Evolutionary conservation across 305 asterid genomes (phyloP).

Genomic region (Solanum hybrid): DNA sequence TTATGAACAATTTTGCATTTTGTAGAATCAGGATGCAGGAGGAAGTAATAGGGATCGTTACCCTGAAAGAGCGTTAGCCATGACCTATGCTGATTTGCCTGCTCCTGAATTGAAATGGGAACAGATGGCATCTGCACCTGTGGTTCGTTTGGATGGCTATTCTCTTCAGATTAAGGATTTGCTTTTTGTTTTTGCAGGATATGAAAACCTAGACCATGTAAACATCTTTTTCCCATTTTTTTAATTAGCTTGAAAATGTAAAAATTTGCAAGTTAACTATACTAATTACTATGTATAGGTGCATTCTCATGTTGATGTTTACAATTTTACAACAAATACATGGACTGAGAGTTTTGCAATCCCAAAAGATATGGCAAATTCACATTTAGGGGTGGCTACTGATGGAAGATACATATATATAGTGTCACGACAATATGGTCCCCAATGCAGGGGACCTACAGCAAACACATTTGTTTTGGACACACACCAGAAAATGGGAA

Average conservation of each 20-base stretch:
- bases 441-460: constrained; percentile 55
- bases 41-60: constrained; percentile 12
- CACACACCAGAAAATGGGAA: constrained; percentile 50
- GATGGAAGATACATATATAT: constrained; percentile 70
- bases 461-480: constrained; percentile 53
- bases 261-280: background rate
- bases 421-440: constrained; percentile 63
- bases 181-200: constrained; percentile 56
- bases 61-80: constrained; percentile 30
- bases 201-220: constrained; percentile 53
- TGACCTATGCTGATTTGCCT: constrained; percentile 67
- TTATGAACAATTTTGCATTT: background rate
- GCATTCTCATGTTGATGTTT: constrained; percentile 71
- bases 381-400: constrained; percentile 68
- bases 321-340: constrained; percentile 44
- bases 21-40: constrained; percentile 2
- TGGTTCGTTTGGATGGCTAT: constrained; percentile 71
- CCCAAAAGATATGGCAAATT: constrained; percentile 70
- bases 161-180: constrained; percentile 57
- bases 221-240: background rate
- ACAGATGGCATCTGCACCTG: constrained; percentile 72
- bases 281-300: constrained; percentile 25
- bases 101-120: constrained; percentile 75
- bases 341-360: constrained; percentile 53
- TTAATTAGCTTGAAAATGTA: background rate